A percentile compares a stretch with the other conserved stretches of the same genome.
phyloP scores from a whole-genome alignment of 192 early-diverging fungal species.

The Dissophora globulifera region DNA sequence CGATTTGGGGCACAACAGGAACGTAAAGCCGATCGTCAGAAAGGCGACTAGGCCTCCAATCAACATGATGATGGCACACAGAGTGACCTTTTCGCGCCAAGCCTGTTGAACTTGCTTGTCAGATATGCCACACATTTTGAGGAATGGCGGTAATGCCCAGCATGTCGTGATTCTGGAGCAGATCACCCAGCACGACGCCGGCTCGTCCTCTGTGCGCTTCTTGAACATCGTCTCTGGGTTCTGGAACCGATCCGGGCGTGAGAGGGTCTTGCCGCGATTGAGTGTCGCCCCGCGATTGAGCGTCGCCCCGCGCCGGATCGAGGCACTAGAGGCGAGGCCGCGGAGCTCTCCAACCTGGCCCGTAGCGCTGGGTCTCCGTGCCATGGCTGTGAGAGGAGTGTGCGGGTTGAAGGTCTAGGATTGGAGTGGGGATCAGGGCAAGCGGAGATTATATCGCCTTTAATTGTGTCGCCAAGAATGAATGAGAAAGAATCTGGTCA shows the following conservation, averaged over 20 bases:
- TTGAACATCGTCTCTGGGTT: constrained; percentile 74
- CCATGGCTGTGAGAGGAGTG: too few species aligned
- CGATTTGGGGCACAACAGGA: constrained; percentile 44
- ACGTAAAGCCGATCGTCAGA: constrained; percentile 70
- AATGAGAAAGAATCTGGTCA: too few species aligned
- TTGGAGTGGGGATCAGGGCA: too few species aligned
- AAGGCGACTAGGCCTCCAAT: constrained; percentile 77
- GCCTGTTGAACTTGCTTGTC: constrained; percentile 71
- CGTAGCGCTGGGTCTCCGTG: too few species aligned
- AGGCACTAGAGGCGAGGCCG: constrained; percentile 10
- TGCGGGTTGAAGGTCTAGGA: background rate
- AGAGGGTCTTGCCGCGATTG: constrained; percentile 77
- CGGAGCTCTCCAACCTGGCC: constrained; percentile 6
- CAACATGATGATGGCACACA: constrained; percentile 78
- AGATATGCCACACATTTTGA: constrained; percentile 63
- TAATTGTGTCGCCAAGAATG: too few species aligned
- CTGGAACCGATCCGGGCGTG: constrained; percentile 77
- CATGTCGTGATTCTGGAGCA: constrained; percentile 69
- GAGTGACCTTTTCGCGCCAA: constrained; percentile 74
- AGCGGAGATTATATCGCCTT: too few species aligned
- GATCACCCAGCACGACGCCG: constrained; percentile 64
- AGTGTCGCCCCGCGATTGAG: constrained; percentile 72
- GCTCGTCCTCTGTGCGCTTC: constrained; percentile 54
- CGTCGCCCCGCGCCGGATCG: constrained; percentile 53
- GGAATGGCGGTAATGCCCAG: constrained; percentile 66